Evolutionary conservation across 768 basidiomycete species (phyloP), one percentile per base, ranked within the genome.

Genomic region (Hygrocybe coccinea): DNA sequence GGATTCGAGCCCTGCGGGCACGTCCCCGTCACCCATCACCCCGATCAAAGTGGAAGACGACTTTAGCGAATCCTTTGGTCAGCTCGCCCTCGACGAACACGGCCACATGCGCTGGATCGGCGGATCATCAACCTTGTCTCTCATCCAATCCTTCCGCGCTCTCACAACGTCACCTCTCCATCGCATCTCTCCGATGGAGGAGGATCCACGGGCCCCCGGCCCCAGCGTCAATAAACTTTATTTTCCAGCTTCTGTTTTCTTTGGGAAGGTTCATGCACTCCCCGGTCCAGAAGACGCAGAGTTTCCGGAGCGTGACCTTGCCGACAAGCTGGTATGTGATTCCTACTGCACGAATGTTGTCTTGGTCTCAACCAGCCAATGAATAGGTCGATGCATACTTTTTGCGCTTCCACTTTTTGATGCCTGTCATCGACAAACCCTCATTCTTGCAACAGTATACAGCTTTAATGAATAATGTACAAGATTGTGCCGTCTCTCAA

Each of bases 61-160:
- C 71, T 79, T 92, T 62, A 84, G 82, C 65, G 90, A 92, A 67
- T 85, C 87, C 14, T 86, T 93, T 65, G 91, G 90, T 17, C 90
- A 92, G 67, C 80, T 93, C 51, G 89, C 91, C 24, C 77, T 93
- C 38, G 91, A 93, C 63, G 91, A 92, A 66, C 87, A 91, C 60
- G 91, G 91, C 33, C 89, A 91, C 69, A 84, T 89, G 80, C 83
- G 90, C 56, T 93, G 91, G 91, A 92, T 93, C 62, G 91, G 91
- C 39, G 88, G 90, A 51, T 92, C 91, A 4, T 92, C 90, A 14
- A 90, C 90, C 19, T 91, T 93, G 91, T 89, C 91, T 5, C 79
- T 93, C 62, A 91, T 93, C 47, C 90, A 92, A 65, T 91, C 89
- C 4, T 92, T 93, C 75, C 83, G 82, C 58, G 82, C 86, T 44